phyloP scores from a whole-genome alignment of 2,329 filamentous ascomycete species.

The Curvularia eragrostidis region DNA sequence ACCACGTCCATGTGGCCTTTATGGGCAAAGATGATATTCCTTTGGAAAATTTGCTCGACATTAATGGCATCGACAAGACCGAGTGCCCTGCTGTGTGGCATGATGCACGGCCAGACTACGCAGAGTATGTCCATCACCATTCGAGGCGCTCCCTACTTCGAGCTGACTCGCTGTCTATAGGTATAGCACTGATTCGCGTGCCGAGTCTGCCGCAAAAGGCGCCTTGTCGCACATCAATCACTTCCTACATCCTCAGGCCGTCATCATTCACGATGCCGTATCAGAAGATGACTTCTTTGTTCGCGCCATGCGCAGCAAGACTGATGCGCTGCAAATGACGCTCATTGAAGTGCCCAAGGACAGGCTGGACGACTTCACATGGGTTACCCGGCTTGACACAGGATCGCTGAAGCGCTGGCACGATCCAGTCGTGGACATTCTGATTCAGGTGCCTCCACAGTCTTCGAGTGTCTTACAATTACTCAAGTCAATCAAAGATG shows the following conservation, averaged over 20 bases:
- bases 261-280: conserved; percentile 72
- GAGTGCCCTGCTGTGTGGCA: conserved; percentile 72
- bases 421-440: conserved; percentile 76
- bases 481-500: conserved; percentile 74
- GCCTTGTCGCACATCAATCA: conserved; percentile 74
- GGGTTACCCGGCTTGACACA: conserved; percentile 80
- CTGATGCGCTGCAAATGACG: conserved; percentile 61
- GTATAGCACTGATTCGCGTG: conserved; percentile 71
- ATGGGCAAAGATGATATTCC: conserved; percentile 75
- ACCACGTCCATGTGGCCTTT: conserved; percentile 81
- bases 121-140: conserved; percentile 48
- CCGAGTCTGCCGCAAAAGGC: conserved; percentile 68
- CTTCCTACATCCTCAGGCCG: conserved; percentile 78
- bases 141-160: not conserved
- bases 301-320: conserved; percentile 64
- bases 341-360: conserved; percentile 76
- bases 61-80: conserved; percentile 77
- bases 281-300: conserved; percentile 74
- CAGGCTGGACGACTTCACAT: conserved; percentile 69
- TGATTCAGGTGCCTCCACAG: conserved; percentile 75
- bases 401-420: conserved; percentile 79
- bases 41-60: conserved; percentile 70
- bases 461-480: conserved; percentile 80
- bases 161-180: not conserved
- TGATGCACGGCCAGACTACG: conserved; percentile 78